phyloP scores from a whole-genome alignment of 495 filamentous ascomycete species.

The Rusavskia elegans region DNA sequence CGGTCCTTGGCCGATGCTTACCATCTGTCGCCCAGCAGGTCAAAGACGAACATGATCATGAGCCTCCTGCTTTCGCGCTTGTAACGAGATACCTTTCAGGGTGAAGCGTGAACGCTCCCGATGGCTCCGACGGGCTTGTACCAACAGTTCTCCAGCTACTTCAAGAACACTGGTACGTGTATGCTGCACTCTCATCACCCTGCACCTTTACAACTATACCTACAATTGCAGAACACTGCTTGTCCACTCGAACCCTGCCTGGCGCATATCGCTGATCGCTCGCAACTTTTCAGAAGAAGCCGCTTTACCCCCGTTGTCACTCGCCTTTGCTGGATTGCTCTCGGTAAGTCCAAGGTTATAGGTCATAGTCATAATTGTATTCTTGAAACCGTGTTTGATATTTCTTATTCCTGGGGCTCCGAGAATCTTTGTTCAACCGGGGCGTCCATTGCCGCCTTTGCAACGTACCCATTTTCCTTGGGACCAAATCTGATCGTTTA shows the following conservation, averaged over 20 bases:
- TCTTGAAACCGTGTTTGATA: too few relatives aligned
- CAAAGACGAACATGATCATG: neutral
- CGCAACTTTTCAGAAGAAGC: slow-evolving; percentile 6
- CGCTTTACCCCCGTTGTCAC: slow-evolving; percentile 31
- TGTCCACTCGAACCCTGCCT: neutral
- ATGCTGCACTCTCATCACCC: neutral
- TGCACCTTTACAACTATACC: too few relatives aligned
- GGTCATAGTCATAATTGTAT: too few relatives aligned
- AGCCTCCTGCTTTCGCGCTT: neutral
- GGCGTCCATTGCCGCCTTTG: neutral
- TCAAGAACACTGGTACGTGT: slow-evolving; percentile 18
- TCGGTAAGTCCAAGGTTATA: slow-evolving; percentile 26
- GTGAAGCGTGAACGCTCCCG: too few relatives aligned
- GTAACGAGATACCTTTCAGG: too few relatives aligned
- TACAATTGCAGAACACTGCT: too few relatives aligned
- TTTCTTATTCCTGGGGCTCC: neutral
- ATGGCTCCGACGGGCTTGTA: slow-evolving; percentile 24
- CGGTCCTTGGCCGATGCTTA: neutral
- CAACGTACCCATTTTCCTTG: neutral
- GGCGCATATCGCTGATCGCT: neutral
- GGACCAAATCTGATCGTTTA: slow-evolving; percentile 17
- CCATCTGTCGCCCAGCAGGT: neutral
- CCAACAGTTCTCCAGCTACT: slow-evolving; percentile 17
- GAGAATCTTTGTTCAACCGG: neutral
- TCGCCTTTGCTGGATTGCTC: slow-evolving; percentile 27